phyloP scores from a whole-genome alignment of 106 monocot genomes.

The Dioscorea alata region DNA sequence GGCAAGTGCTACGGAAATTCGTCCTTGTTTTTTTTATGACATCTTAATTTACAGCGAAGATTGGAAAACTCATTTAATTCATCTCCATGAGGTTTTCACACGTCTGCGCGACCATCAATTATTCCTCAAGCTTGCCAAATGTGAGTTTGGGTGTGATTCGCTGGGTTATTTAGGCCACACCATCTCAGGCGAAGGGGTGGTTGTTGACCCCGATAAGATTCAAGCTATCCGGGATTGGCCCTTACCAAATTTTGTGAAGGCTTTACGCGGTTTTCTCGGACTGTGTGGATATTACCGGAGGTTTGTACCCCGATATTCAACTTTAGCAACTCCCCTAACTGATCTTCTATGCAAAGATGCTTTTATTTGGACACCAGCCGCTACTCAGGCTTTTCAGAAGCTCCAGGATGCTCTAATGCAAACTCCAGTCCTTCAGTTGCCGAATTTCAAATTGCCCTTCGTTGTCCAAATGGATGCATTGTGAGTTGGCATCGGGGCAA shows the following conservation, averaged over 20 bases:
- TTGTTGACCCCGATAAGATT: background rate
- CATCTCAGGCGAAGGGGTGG: background rate
- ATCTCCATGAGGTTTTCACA: background rate
- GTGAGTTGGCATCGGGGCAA: background rate
- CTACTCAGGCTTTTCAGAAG: background rate
- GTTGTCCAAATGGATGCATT: background rate
- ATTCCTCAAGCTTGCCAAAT: background rate
- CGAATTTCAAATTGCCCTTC: constrained; percentile 1
- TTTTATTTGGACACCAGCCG: background rate
- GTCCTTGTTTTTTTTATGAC: background rate
- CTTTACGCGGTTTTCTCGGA: constrained; percentile 5
- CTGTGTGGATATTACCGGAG: constrained; percentile 8
- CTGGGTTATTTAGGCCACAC: too few relatives aligned
- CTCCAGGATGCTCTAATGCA: background rate
- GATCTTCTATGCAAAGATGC: background rate
- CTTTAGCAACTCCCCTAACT: background rate
- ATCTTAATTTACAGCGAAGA: background rate
- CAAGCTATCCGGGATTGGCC: background rate
- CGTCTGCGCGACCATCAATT: background rate
- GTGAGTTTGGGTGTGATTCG: background rate
- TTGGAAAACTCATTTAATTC: background rate
- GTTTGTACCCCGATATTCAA: constrained; percentile 6
- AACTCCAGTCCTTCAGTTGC: background rate
- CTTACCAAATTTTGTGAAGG: background rate
- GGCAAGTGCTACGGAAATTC: background rate